Base-by-base conservation (phyloP, 768 basidiomycete species). In the Melanogaster broomeanus region DNA sequence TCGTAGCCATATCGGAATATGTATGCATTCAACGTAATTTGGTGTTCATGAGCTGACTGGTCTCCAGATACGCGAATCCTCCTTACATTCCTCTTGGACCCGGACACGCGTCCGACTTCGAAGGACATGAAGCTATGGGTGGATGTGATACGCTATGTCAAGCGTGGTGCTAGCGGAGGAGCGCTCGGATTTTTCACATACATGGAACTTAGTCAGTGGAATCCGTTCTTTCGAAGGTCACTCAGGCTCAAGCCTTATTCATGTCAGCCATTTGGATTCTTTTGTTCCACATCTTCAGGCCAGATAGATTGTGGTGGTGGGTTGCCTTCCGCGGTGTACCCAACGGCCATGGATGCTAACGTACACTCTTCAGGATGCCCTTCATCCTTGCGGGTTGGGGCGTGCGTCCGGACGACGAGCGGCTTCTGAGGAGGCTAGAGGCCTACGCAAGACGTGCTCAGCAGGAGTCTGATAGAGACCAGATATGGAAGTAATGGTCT, bases 61-160 rank as follows among this genome's bases (percentile, higher is more conserved):
- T 25, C n/a, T n/a, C 0, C 43, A 77, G 74, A 79, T 52, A 78
- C 74, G 9, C 76, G 79, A 21, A 77, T 80, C 21, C 73, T 80
- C 12, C 65, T 80, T 9, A 74, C 73, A 3, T 72, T 80, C 40
- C 72, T 81, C 22, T 67, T 79, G 55, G 78, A 81, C 59, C 52
- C 65, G n/a, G 61, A 60, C 37, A 74, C 79, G 0, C 69, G 77
- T 1, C 80, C 79, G 1, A 53, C 64, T 12, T 66, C 73, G 3
- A 73, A 74, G 45, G 78, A 79, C 56, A 80, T 79, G 80, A 77
- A 78, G 62, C 69, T 80, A 12, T 82, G 80, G 80, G 80, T 83
- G 25, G 79, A 81, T 61, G 68, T 73, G 27, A 63, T 80, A 25
- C 72, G 76, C 18, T 81, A 75, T 62, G 57, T 82, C 61, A 81